Evolutionary conservation across 345 rosid genomes (phyloP), one percentile per base, ranked within the genome.

Genomic region (Mangifera indica): DNA sequence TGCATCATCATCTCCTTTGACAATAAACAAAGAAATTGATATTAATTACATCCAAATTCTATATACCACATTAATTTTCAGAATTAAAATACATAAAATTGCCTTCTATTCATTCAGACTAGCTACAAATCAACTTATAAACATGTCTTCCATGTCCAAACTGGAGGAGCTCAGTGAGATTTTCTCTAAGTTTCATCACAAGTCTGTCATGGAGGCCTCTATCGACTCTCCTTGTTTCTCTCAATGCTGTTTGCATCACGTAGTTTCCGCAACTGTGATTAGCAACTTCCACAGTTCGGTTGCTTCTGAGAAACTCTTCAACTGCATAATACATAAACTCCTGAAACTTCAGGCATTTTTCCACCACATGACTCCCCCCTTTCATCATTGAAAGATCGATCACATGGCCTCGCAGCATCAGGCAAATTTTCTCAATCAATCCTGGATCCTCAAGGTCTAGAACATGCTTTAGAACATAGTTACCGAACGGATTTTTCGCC

Each of bases 201-300:
- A 81, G 82, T 10, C 14, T 46, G 0, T 21, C 51, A 64, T 73
- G 18, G 32, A 72, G 70, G 53, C 6, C 10, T 40, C 13, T 21
- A 2, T 46, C 20, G 5, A 12, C 5, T 24, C 52, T 7, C 78
- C 24, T 73, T 3, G 78, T 66, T 40, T 56, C 72, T 32, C 48
- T 63, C 57, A 81, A 7, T 60, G 81, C 79, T 26, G 25, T 81
- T 55, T 81, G 84, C 22, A 81, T 65, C 71, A 81, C 82, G 22
- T 72, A 78, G 53, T 76, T 78, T 21, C 82, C 82, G 12, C 40
- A 76, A 5, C 48, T 40, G 60, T 78, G 52, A 24, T 9, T 42
- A 10, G 84, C 79, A 8, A 70, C 66, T 2, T 25, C 49, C 63
- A 78, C 10, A 29, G 75, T 67, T n/a, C 13, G 42, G 12, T n/a